phyloP scores from a whole-genome alignment of 1,284 basidiomycete genomes.

The Sanguinoderma infundibulare region DNA sequence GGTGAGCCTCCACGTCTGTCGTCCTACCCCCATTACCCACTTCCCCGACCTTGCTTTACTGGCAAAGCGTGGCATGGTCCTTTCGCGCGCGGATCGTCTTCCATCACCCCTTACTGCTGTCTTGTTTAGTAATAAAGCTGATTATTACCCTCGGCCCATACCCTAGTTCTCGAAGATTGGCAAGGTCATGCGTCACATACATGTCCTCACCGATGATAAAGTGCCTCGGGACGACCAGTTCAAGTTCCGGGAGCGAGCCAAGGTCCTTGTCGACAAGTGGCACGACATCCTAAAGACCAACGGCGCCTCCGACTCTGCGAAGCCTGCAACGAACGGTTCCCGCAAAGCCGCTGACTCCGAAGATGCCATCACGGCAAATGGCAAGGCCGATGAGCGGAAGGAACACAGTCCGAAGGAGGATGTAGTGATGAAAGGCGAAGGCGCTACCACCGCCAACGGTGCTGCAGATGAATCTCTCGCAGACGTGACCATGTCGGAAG shows the following conservation, averaged over 20 bases:
- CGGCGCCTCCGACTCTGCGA: constrained; percentile 34
- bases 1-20: constrained; percentile 45
- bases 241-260: constrained; percentile 84
- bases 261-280: constrained; percentile 77
- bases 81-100: constrained; percentile 28
- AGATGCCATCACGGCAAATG: constrained; percentile 28
- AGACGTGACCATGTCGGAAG: constrained; percentile 54
- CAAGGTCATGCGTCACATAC: constrained; percentile 97
- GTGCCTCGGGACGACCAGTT: constrained; percentile 88
- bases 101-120: constrained; percentile 18
- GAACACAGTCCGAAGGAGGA: constrained; percentile 31
- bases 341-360: constrained; percentile 30
- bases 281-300: constrained; percentile 60
- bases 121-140: constrained; percentile 25
- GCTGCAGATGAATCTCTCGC: constrained; percentile 41
- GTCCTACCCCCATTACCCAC: background rate
- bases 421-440: constrained; percentile 26
- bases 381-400: constrained; percentile 20
- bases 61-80: constrained; percentile 25
- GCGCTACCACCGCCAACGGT: constrained; percentile 28
- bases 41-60: constrained; percentile 20
- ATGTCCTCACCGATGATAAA: constrained; percentile 63
- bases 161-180: constrained; percentile 91
- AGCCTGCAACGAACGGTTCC: constrained; percentile 29
- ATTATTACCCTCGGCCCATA: constrained; percentile 13